Base-by-base conservation (phyloP, 306 rosid species). In the Trifolium dubium region DNA sequence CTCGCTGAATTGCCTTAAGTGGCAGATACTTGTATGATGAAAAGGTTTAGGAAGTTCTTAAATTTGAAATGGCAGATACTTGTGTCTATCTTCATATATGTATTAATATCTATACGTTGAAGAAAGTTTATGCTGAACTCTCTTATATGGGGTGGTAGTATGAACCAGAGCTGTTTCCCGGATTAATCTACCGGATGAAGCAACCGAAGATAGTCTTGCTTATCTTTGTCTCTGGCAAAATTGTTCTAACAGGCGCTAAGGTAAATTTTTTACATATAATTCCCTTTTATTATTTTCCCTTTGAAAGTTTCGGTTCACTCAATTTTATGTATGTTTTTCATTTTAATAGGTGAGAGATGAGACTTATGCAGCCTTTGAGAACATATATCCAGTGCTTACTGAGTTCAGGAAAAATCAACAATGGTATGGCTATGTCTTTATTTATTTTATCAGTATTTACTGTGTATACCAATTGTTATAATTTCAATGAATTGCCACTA, bases 81-180 rank as follows among this genome's bases (percentile, higher is more conserved):
- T 40, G 10, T 39, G 44, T 40, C 44, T 39, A 8, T 39, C 44
- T 39, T 12, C 39, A 35, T 50, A 15, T 39, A 29, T 10, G 60
- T 46, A 6, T 50, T 64, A 28, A 40, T 40, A 44, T 79, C 5
- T 66, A 5, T 15, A 46, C 72, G 63, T 76, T 35, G 10, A 54
- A 61, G 41, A 29, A 58, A 73, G 49, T 80, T 61, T 69, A 14
- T 80, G 73, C 72, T 77, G 35, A 77, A 39, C 44, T 40, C 69
- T 12, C 55, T 56, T 56, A 54, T 64, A 69, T 58, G 44, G 35
- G 58, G 65, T 80, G 50, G 13, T 80, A 90, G 99, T 95, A 95
- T 80, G 99, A 94, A 83, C 99, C 99, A 13, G 99, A 92, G 85
- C 83, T 94, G 50, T 94, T 94, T 87, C 98, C 98, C 2, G 99